Evolutionary conservation across 352 stramenopile species (phyloP).

Genomic region (Salisapilia sapeloensis): DNA sequence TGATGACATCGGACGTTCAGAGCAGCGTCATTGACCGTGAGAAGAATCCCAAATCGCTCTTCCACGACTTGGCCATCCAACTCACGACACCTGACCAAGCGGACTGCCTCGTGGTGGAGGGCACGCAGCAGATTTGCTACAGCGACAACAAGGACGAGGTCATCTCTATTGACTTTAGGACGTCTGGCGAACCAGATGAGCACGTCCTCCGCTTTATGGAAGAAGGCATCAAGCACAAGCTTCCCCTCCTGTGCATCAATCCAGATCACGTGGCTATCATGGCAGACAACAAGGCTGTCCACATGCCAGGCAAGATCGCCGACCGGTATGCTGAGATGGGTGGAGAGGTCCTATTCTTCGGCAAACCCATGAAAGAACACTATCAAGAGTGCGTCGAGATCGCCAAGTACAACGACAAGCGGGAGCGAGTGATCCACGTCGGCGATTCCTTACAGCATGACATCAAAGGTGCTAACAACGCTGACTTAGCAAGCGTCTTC

Average conservation of each 20-base stretch:
- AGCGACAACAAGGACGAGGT: slow-evolving; percentile 11
- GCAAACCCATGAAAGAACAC: slow-evolving; percentile 64
- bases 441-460: slow-evolving; percentile 56
- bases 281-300: slow-evolving; percentile 30
- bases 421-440: slow-evolving; percentile 31
- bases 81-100: slow-evolving; percentile 18
- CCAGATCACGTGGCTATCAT: slow-evolving; percentile 70
- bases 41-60: slow-evolving; percentile 22
- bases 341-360: slow-evolving; percentile 59
- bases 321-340: slow-evolving; percentile 62
- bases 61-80: slow-evolving; percentile 24
- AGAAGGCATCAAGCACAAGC: slow-evolving; percentile 18
- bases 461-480: slow-evolving; percentile 28
- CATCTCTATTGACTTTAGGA: slow-evolving; percentile 21
- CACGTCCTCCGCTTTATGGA: slow-evolving; percentile 25
- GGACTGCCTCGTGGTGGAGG: slow-evolving; percentile 36
- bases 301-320: slow-evolving; percentile 68
- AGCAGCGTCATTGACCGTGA: slow-evolving; percentile 11
- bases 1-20: slow-evolving; percentile 19
- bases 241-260: slow-evolving; percentile 79
- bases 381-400: slow-evolving; percentile 48
- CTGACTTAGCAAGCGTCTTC: slow-evolving; percentile 34
- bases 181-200: slow-evolving; percentile 18
- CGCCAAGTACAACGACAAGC: slow-evolving; percentile 7
- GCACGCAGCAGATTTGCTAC: slow-evolving; percentile 34